A percentile compares a stretch with the other conserved stretches of the same genome.
These are phyloP conservation scores for Heteromeles arbutifolia DNA, from an alignment of 306 rosid species.

Conservation along the genomic window DNA sequence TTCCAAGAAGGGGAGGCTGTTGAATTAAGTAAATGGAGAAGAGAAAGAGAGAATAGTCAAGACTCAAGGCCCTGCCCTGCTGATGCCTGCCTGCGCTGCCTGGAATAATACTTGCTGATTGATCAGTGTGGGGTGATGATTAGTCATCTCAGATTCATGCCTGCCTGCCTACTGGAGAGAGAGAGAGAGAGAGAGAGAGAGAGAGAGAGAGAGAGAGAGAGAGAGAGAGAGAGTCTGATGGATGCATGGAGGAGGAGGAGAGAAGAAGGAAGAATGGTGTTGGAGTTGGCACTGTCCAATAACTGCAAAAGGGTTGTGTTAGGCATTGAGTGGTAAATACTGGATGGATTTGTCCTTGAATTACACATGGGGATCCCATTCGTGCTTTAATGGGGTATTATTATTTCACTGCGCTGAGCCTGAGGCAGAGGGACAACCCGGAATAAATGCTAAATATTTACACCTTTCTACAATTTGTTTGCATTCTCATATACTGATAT, in stretches of 20 bases:
- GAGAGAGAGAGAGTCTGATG: neutral
- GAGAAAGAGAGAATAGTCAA: neutral
- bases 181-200: neutral
- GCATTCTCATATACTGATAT: neutral
- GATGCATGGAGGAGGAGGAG: too few relatives aligned
- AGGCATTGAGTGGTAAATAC: too few relatives aligned
- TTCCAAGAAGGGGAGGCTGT: slow-evolving; percentile 4
- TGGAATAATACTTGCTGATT: neutral
- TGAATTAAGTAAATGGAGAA: too few relatives aligned
- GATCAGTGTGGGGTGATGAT: neutral
- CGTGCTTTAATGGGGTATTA: too few relatives aligned
- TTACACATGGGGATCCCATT: neutral
- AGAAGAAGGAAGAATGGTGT: neutral
- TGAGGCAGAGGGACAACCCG: slow-evolving; percentile 3
- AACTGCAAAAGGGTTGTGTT: neutral
- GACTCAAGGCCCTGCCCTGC: neutral
- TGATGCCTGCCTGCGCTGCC: neutral
- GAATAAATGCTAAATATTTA: neutral
- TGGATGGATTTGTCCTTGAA: too few relatives aligned
- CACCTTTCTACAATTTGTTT: neutral
- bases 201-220: too few relatives aligned
- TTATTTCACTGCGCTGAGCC: too few relatives aligned
- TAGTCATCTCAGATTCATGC: slow-evolving; percentile 3
- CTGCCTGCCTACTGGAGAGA: neutral
- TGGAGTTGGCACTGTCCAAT: slow-evolving; percentile 5